These are phyloP conservation scores for Emergomyces africanus DNA, from an alignment of 2,329 filamentous ascomycete species.

Conservation along the genomic window DNA sequence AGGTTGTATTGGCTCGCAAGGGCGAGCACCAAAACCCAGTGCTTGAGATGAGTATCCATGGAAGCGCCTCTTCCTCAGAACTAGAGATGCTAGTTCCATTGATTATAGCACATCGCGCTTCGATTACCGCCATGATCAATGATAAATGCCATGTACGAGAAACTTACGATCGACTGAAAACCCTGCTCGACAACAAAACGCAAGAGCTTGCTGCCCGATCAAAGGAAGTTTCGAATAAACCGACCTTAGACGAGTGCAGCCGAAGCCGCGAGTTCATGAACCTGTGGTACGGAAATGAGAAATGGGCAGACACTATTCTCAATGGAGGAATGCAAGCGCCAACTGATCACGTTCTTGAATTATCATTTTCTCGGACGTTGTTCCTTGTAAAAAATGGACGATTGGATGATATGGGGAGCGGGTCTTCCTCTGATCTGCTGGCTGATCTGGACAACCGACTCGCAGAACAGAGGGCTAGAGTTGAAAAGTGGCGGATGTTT, in stretches of 20 bases:
- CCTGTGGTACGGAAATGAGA: slow-evolving; percentile 67
- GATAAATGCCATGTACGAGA: slow-evolving; percentile 47
- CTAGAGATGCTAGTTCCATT: slow-evolving; percentile 45
- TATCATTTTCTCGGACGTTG: slow-evolving; percentile 61
- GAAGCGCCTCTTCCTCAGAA: slow-evolving; percentile 26
- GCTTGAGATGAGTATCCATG: slow-evolving; percentile 31
- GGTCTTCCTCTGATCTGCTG: slow-evolving; percentile 31
- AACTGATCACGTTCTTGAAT: slow-evolving; percentile 51
- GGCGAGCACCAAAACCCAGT: slow-evolving; percentile 12
- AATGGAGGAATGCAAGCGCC: slow-evolving; percentile 48
- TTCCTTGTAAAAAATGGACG: slow-evolving; percentile 46
- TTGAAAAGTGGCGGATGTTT: slow-evolving; percentile 65
- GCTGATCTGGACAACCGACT: slow-evolving; percentile 60
- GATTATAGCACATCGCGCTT: slow-evolving; percentile 58
- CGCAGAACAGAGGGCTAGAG: slow-evolving; percentile 50
- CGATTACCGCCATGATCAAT: slow-evolving; percentile 46
- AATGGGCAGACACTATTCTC: slow-evolving; percentile 60
- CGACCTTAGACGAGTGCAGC: slow-evolving; percentile 29
- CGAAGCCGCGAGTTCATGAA: slow-evolving; percentile 44
- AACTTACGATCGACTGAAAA: slow-evolving; percentile 51
- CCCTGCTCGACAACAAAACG: slow-evolving; percentile 52
- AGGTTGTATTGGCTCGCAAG: slow-evolving; percentile 32
- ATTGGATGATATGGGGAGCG: slow-evolving; percentile 30
- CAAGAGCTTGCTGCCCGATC: slow-evolving; percentile 34
- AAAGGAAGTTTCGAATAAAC: slow-evolving; percentile 13